Evolutionary conservation across 2,329 filamentous ascomycete genomes (phyloP).

Genomic region (Exophiala aquamarina): DNA sequence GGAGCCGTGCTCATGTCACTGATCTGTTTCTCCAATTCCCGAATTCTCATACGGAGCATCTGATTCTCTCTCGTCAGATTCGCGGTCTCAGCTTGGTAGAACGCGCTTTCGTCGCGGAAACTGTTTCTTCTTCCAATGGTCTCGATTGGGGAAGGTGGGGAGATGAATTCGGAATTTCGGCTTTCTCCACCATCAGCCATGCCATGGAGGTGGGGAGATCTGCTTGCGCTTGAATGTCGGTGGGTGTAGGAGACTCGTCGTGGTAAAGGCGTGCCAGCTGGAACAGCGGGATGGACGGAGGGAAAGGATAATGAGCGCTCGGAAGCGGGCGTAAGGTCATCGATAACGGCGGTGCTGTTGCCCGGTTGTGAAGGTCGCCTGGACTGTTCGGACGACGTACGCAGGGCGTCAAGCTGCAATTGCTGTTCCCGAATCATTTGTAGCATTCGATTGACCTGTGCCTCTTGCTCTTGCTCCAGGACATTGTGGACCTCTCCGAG

Average conservation of each 20-base stretch:
- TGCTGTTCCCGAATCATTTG: conserved; percentile 51
- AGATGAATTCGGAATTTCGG: conserved; percentile 19
- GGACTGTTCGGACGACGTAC: conserved; percentile 31
- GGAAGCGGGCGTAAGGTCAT: conserved; percentile 44
- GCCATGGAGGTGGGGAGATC: conserved; percentile 39
- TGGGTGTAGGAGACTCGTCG: conserved; percentile 35
- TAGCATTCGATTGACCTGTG: conserved; percentile 52
- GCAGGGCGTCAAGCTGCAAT: conserved; percentile 42
- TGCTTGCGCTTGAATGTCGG: conserved; percentile 36
- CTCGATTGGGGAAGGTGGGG: conserved; percentile 29
- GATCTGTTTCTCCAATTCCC: conserved; percentile 39
- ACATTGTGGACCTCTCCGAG: conserved; percentile 52
- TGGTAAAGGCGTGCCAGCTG: conserved; percentile 33
- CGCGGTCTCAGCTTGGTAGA: conserved; percentile 49
- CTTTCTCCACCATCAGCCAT: conserved; percentile 19
- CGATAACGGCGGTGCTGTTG: conserved; percentile 41
- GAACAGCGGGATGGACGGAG: conserved; percentile 33
- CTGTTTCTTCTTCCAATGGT: conserved; percentile 31
- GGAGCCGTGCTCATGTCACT: conserved; percentile 20
- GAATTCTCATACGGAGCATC: conserved; percentile 47
- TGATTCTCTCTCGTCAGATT: conserved; percentile 49
- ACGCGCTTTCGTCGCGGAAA: conserved; percentile 47
- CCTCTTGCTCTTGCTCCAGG: conserved; percentile 52
- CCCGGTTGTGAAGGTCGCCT: conserved; percentile 18
- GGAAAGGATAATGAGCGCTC: conserved; percentile 44